A percentile compares a stretch with the other conserved stretches of the same genome.
Conservation (phyloP, 2,329 filamentous ascomycete genomes). For the Cytospora chrysosperma region DNA sequence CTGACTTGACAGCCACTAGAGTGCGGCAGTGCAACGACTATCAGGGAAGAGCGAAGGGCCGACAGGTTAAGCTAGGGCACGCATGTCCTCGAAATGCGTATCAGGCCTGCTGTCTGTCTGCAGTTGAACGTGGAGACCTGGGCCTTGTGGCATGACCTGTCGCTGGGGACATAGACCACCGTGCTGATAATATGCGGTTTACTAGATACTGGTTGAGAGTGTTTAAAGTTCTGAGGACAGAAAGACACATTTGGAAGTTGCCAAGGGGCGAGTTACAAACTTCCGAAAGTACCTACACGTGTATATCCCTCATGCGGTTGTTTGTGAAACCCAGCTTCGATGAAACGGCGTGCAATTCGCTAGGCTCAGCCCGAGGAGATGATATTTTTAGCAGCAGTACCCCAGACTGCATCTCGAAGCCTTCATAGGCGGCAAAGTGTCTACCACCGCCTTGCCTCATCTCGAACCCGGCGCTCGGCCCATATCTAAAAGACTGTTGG, state of each 20-base stretch:
- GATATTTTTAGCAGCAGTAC: conserved; percentile 17
- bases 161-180: background rate
- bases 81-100: background rate
- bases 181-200: background rate
- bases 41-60: background rate
- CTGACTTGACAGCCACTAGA: conserved; percentile 8
- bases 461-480: background rate
- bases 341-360: conserved; percentile 11
- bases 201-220: background rate
- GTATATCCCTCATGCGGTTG: conserved; percentile 6
- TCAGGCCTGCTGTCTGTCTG: background rate
- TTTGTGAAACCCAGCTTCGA: conserved; percentile 8
- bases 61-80: background rate
- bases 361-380: conserved; percentile 1
- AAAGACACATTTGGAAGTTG: background rate
- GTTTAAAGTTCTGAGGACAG: background rate
- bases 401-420: background rate
- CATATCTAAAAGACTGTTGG: background rate
- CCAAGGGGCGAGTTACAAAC: conserved; percentile 12
- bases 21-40: conserved; percentile 17
- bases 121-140: background rate
- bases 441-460: conserved; percentile 1
- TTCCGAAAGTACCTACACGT: conserved; percentile 4
- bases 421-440: background rate
- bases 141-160: background rate